Evolutionary conservation across 192 early-diverging fungal species (phyloP), one percentile per base, ranked within the genome.

Genomic region (Neocallimastix lanati): DNA sequence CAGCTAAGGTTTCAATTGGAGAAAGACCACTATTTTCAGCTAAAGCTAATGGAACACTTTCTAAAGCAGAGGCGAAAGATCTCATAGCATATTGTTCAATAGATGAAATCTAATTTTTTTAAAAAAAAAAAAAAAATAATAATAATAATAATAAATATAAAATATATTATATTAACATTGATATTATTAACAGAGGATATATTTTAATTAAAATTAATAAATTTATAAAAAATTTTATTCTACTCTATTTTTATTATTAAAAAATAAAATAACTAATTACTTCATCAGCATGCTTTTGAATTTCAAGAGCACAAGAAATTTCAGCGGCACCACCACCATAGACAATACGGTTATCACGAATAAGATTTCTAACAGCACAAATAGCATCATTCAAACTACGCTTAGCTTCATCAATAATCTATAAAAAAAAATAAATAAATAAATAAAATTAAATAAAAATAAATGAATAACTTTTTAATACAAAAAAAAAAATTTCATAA

Each of bases 31-130:
- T 97, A 92, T 99, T 99, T 84, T 98, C 96, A 29, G 98, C 95
- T 36, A 98, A 88, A 13, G 94, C 89, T 80, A 97, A 87, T 21
- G 97, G 96, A 36, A 95, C 93, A 18, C 95, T 94, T 82, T 99
- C 98, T 35, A 99, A 90, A 16, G 98, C 98, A 83, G 92, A 87
- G 13, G 97, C 93, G 85, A 98, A 99, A n/a, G 92, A 93, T 82
- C 98, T 92, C 93, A 98, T 97, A n/a, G 98, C 98, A 82, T 99
- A 99, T 87, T 99, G 98, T 88, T 99, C 97, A 79, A 98, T 94
- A 16, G 90, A 85, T 28, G 94, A 95, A 58, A 94, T 91, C 82
- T 89, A 80, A 12, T n/a, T 40, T 76, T 50, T 50, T 15, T 29
- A 13, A 6, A 33, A 84, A 28, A 82, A 77, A 38, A 14, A 38